Percentiles rank a stretch among this genome's conserved stretches.
These are phyloP conservation scores for Copromyces sp. DNA, from an alignment of 495 filamentous ascomycete species.

Conservation along the genomic window DNA sequence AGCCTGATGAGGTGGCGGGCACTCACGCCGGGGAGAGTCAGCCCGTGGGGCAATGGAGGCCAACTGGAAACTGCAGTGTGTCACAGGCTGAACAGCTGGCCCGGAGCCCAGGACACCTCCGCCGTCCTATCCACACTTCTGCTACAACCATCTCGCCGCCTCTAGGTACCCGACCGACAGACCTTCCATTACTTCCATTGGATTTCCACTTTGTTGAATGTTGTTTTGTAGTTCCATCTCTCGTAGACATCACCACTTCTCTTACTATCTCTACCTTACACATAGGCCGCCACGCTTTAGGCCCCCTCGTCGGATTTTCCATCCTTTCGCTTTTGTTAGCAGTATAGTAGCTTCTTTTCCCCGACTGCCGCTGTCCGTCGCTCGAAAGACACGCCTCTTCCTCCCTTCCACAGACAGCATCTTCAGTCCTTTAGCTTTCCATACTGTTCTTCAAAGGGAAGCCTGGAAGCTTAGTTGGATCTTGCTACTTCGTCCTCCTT, in stretches of 20 bases:
- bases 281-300: neutral
- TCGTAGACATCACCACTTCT: neutral
- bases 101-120: neutral
- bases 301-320: neutral
- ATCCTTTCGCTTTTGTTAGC: neutral
- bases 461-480: neutral
- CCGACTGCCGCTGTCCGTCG: neutral
- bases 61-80: neutral
- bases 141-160: too few relatives aligned
- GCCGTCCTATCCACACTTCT: neutral
- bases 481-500: neutral
- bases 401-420: neutral
- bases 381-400: neutral
- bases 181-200: neutral
- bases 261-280: neutral
- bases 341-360: neutral
- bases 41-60: neutral
- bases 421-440: neutral
- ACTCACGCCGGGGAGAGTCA: neutral
- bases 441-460: neutral
- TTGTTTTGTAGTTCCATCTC: neutral
- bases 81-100: neutral
- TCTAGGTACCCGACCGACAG: neutral
- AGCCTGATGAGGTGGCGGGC: neutral
- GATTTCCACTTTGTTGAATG: neutral